phyloP scores from a whole-genome alignment of 192 early-diverging fungal species.

The Jimgerdemannia lactiflua region DNA sequence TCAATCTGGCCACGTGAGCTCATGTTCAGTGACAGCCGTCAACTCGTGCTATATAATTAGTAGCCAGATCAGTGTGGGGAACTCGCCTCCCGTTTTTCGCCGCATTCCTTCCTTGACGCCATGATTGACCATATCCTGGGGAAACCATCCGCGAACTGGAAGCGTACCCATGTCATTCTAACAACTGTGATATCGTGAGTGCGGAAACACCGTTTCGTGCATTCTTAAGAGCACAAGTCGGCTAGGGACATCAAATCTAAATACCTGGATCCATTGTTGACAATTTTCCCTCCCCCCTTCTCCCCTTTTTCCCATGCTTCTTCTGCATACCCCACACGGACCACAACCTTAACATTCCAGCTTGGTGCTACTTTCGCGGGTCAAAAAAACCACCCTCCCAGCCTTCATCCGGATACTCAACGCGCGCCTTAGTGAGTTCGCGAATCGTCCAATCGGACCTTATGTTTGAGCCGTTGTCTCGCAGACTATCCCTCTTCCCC shows the following conservation, averaged over 20 bases:
- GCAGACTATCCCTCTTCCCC: background rate
- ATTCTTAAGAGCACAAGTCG: too few species aligned
- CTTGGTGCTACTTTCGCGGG: conserved; percentile 18
- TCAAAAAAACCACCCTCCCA: conserved; percentile 28
- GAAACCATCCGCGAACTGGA: conserved; percentile 83
- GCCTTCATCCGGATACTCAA: conserved; percentile 24
- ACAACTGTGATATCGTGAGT: conserved; percentile 45
- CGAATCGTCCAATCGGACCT: background rate
- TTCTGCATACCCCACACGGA: too few species aligned
- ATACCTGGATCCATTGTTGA: background rate
- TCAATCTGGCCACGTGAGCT: too few species aligned
- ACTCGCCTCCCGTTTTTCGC: background rate
- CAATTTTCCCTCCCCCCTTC: background rate
- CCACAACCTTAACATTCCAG: background rate
- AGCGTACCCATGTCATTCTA: conserved; percentile 73
- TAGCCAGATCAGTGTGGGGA: too few species aligned
- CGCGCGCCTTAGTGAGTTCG: conserved; percentile 2
- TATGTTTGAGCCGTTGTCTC: too few species aligned
- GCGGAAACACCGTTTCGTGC: background rate
- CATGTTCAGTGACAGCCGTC: too few species aligned
- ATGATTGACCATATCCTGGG: conserved; percentile 95
- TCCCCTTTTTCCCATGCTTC: too few species aligned
- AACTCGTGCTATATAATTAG: too few species aligned
- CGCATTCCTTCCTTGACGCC: background rate
- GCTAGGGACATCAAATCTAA: background rate